Percentiles rank a stretch among this genome's conserved stretches.
phyloP scores from a whole-genome alignment of 2,329 filamentous ascomycete genomes.

The Cercospora sesami region DNA sequence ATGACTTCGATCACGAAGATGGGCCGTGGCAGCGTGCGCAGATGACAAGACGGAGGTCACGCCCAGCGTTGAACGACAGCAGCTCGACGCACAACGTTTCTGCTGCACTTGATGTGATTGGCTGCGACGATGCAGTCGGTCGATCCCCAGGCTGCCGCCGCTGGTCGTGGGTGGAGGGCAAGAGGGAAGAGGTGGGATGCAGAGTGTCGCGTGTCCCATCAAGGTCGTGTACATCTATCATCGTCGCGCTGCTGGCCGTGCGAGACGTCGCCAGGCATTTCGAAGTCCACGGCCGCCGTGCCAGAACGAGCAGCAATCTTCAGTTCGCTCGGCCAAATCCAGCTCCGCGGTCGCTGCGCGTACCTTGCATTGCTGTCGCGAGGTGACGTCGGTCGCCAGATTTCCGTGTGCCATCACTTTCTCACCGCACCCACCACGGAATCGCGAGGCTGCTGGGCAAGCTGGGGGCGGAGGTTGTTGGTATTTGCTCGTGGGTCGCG shows the following conservation, averaged over 20 bases:
- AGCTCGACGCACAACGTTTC: constrained; percentile 10
- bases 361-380: neutral
- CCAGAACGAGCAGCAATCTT: neutral
- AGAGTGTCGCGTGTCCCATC: neutral
- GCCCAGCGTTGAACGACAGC: constrained; percentile 5
- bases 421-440: neutral
- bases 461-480: neutral
- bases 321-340: neutral
- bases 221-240: neutral
- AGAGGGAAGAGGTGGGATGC: neutral
- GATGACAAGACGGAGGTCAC: constrained; percentile 9
- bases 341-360: neutral
- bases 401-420: neutral
- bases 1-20: neutral
- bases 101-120: constrained; percentile 5
- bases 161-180: neutral
- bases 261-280: neutral
- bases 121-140: neutral
- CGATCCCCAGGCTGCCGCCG: neutral
- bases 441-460: neutral
- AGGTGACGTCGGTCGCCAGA: constrained; percentile 9
- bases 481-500: neutral
- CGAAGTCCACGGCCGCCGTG: neutral
- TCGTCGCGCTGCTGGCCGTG: neutral
- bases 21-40: constrained; percentile 7